These are phyloP conservation scores for Neurospora sp. DNA, from an alignment of 495 filamentous ascomycete genomes.

Conservation along the genomic window DNA sequence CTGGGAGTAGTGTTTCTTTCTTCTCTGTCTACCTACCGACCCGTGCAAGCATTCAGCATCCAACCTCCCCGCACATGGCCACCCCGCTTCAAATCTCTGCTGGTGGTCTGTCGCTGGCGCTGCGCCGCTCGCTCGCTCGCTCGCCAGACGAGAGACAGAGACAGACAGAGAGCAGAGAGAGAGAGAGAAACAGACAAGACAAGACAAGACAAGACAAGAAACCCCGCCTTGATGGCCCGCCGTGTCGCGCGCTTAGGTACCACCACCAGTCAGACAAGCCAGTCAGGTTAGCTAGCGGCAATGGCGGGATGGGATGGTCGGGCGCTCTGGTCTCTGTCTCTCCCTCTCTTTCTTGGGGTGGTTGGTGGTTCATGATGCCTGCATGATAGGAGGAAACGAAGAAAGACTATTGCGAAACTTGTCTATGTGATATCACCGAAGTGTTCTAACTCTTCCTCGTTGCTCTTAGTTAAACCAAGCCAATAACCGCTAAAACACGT, in stretches of 20 bases:
- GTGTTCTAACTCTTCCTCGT: background rate
- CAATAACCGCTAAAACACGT: background rate
- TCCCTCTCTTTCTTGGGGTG: background rate
- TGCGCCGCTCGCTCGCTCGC: background rate
- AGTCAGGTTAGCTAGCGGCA: background rate
- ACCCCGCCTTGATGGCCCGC: background rate
- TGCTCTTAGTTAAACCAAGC: background rate
- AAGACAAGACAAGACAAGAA: background rate
- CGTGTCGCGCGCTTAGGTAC: background rate
- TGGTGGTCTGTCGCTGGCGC: background rate
- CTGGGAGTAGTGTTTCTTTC: slow-evolving; percentile 9
- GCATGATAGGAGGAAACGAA: background rate
- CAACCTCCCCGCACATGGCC: background rate
- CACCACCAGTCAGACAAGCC: background rate
- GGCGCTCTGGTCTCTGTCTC: background rate
- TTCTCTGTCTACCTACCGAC: slow-evolving; percentile 9
- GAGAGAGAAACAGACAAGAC: background rate
- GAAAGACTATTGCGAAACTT: background rate
- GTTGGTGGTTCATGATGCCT: background rate
- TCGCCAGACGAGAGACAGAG: background rate
- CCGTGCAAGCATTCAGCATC: background rate
- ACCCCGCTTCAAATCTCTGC: background rate
- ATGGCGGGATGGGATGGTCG: background rate
- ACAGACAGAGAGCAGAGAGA: background rate
- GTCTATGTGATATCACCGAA: background rate